Percentiles rank a stretch among this genome's conserved stretches.
phyloP scores from a whole-genome alignment of 2,329 filamentous ascomycete species.

The Furcasterigmium furcatum region DNA sequence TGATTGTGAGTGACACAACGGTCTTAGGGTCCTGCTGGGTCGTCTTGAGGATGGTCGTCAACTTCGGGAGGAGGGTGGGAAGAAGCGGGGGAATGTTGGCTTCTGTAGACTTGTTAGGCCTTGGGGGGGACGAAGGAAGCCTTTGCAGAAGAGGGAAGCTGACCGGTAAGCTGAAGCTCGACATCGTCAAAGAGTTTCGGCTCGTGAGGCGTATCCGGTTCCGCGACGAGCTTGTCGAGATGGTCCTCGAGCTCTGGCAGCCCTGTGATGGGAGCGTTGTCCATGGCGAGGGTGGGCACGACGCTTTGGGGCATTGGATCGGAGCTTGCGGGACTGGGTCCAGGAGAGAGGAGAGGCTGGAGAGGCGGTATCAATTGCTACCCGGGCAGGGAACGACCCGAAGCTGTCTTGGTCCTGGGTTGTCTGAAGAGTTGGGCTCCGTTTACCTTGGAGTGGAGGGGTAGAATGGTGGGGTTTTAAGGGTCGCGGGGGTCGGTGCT shows the following conservation, averaged over 20 bases:
- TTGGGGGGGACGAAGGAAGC: no score
- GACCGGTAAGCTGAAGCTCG: conserved; percentile 55
- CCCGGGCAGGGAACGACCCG: no score
- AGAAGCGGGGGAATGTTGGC: conserved; percentile 48
- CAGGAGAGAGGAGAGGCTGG: no score
- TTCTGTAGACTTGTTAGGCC: conserved; percentile 27
- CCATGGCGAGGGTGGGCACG: conserved; percentile 34
- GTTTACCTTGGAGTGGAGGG: no score
- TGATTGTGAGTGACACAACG: conserved; percentile 50
- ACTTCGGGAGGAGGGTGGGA: conserved; percentile 47
- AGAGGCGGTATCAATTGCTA: no score
- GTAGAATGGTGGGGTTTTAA: conserved; percentile 1
- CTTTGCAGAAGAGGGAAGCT: conserved; percentile 7
- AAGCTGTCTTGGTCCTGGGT: no score
- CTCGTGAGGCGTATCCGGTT: conserved; percentile 38
- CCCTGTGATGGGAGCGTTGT: conserved; percentile 43
- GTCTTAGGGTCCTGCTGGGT: conserved; percentile 47
- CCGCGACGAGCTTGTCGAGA: conserved; percentile 44
- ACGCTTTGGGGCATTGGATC: conserved; percentile 22
- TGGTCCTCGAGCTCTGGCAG: conserved; percentile 53
- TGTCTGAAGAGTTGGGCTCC: no score
- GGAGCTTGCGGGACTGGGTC: no score
- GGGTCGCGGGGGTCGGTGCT: background rate
- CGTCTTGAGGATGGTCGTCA: conserved; percentile 49
- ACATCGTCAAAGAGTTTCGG: conserved; percentile 55